Conservation (phyloP, 257 asterid genomes). For the Misopates orontium region DNA sequence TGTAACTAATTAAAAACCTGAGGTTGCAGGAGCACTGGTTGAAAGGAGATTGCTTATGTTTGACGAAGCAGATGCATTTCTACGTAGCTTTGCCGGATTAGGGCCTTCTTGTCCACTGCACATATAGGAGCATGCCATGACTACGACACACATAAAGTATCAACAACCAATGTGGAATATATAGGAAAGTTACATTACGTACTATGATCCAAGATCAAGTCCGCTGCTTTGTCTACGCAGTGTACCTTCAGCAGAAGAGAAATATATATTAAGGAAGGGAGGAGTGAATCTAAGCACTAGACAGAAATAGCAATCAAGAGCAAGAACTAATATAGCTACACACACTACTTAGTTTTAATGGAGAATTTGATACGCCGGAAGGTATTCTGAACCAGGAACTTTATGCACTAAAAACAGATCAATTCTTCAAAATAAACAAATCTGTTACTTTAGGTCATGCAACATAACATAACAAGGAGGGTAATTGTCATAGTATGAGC, state of each 20-base stretch:
- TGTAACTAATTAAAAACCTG: conserved; percentile 49
- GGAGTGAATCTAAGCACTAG: neutral
- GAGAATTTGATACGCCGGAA: neutral
- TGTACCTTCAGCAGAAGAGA: conserved; percentile 50
- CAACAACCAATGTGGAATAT: conserved; percentile 3
- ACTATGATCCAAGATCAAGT: conserved; percentile 61
- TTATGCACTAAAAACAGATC: neutral
- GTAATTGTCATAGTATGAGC: neutral
- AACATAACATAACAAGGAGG: neutral
- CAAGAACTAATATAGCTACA: too few species aligned
- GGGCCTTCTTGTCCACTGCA: conserved; percentile 61
- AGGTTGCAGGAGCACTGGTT: conserved; percentile 36
- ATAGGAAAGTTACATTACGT: conserved; percentile 14
- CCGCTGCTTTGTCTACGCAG: conserved; percentile 77
- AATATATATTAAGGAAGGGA: neutral
- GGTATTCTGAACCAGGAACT: neutral
- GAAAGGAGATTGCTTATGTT: conserved; percentile 56
- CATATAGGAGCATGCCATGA: conserved; percentile 31
- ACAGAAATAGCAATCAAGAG: neutral
- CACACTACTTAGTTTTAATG: too few species aligned
- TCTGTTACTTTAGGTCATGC: neutral
- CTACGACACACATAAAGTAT: conserved; percentile 17
- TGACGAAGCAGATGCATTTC: conserved; percentile 78
- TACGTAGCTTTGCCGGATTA: conserved; percentile 55
- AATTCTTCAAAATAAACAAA: neutral